phyloP scores from a whole-genome alignment of 352 stramenopile species.

The Globisporangium canariense region DNA sequence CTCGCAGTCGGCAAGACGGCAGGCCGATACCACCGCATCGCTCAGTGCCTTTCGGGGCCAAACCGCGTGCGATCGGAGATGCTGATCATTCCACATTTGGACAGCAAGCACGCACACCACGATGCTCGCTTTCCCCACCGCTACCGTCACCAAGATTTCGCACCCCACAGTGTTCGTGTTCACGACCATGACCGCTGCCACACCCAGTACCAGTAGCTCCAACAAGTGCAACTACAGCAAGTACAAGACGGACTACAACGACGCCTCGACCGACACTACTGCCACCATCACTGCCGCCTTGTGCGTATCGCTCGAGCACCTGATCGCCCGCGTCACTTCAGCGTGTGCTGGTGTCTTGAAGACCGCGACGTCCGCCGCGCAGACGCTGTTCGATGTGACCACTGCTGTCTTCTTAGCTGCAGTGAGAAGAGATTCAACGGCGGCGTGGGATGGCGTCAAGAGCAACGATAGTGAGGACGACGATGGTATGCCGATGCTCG shows the following conservation, averaged over 20 bases:
- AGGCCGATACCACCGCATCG: background rate
- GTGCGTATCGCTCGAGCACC: background rate
- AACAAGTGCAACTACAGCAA: too few relatives aligned
- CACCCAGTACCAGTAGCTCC: too few relatives aligned
- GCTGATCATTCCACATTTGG: background rate
- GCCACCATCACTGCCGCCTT: background rate
- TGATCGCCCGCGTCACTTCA: background rate
- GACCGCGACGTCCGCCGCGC: too few relatives aligned
- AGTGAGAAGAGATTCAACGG: too few relatives aligned
- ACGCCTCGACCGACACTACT: too few relatives aligned
- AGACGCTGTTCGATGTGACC: too few relatives aligned
- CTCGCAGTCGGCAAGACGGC: background rate
- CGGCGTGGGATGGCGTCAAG: too few relatives aligned
- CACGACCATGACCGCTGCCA: background rate
- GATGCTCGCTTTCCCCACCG: background rate
- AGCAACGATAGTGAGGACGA: too few relatives aligned
- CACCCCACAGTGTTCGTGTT: background rate
- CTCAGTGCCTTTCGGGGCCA: background rate
- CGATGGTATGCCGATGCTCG: background rate
- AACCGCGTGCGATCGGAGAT: background rate
- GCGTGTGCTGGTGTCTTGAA: background rate
- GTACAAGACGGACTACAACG: too few relatives aligned
- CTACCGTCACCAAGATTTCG: background rate
- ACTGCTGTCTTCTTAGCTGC: too few relatives aligned
- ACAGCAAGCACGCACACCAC: background rate